Evolutionary conservation across 2,329 filamentous ascomycete species (phyloP).

Genomic region (Alternaria rosae): DNA sequence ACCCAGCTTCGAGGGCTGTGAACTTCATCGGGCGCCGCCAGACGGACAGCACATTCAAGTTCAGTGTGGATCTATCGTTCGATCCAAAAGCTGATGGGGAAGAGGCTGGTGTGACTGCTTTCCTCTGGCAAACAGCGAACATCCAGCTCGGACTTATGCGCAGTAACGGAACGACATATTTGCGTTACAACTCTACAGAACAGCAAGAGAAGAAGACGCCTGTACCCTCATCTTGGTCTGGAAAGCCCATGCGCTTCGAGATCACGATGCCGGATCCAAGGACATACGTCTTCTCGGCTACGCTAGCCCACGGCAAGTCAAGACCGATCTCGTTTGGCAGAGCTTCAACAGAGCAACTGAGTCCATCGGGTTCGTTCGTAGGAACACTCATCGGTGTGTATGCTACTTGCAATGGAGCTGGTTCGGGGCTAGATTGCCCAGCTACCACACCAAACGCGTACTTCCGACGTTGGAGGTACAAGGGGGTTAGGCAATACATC

Average conservation of each 20-base stretch:
- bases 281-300: constrained; percentile 5
- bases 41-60: constrained; percentile 62
- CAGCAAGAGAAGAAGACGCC: constrained; percentile 42
- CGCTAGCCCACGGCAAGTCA: background rate
- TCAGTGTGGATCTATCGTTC: constrained; percentile 54
- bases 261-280: constrained; percentile 6
- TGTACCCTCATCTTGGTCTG: constrained; percentile 52
- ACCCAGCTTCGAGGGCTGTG: constrained; percentile 55
- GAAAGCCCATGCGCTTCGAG: constrained; percentile 37
- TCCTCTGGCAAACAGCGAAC: constrained; percentile 62
- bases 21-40: constrained; percentile 62
- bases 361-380: constrained; percentile 26
- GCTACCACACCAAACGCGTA: constrained; percentile 55
- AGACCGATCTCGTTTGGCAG: constrained; percentile 5
- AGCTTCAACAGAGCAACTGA: constrained; percentile 20
- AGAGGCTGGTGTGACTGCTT: constrained; percentile 62
- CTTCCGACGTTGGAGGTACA: constrained; percentile 59
- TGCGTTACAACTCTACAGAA: constrained; percentile 54
- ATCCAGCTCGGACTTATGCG: constrained; percentile 54
- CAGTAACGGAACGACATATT: constrained; percentile 31
- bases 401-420: constrained; percentile 60
- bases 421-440: constrained; percentile 11
- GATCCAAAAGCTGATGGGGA: constrained; percentile 48
- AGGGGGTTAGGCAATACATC: constrained; percentile 12
- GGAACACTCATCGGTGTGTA: constrained; percentile 61